phyloP scores from a whole-genome alignment of 371 early-diverging fungal genomes.

The Zancudomyces culisetae region DNA sequence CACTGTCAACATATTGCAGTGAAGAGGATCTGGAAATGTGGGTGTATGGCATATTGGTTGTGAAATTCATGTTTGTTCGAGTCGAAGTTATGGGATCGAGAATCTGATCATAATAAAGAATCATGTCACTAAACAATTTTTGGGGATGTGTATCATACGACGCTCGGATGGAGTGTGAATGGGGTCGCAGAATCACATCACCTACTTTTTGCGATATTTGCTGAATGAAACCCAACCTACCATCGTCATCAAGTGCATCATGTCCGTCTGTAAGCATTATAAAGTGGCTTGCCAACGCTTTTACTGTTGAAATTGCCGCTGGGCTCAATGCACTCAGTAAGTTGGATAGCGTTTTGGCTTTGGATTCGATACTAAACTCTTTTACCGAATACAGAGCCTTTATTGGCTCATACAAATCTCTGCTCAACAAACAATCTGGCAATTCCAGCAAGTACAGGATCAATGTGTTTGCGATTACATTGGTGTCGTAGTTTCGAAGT shows the following conservation, averaged over 20 bases:
- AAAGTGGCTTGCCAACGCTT: constrained; percentile 23
- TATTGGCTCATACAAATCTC: constrained; percentile 49
- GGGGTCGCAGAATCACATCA: constrained; percentile 30
- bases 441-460: constrained; percentile 48
- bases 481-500: constrained; percentile 32
- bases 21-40: too few species aligned
- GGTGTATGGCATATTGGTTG: too few species aligned
- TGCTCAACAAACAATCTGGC: constrained; percentile 43
- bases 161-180: constrained; percentile 27
- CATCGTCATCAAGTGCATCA: constrained; percentile 2
- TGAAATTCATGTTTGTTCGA: too few species aligned
- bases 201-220: constrained; percentile 30
- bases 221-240: not conserved
- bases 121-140: constrained; percentile 28
- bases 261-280: constrained; percentile 9
- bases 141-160: constrained; percentile 32
- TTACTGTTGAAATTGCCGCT: constrained; percentile 31
- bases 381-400: constrained; percentile 39
- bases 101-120: constrained; percentile 8
- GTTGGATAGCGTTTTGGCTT: constrained; percentile 29
- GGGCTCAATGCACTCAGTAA: constrained; percentile 34
- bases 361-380: constrained; percentile 8
- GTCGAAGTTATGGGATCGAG: constrained; percentile 2
- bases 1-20: too few species aligned
- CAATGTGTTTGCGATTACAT: constrained; percentile 38